Evolutionary conservation across 345 rosid genomes (phyloP).

Genomic region (Syzygium aromaticum): DNA sequence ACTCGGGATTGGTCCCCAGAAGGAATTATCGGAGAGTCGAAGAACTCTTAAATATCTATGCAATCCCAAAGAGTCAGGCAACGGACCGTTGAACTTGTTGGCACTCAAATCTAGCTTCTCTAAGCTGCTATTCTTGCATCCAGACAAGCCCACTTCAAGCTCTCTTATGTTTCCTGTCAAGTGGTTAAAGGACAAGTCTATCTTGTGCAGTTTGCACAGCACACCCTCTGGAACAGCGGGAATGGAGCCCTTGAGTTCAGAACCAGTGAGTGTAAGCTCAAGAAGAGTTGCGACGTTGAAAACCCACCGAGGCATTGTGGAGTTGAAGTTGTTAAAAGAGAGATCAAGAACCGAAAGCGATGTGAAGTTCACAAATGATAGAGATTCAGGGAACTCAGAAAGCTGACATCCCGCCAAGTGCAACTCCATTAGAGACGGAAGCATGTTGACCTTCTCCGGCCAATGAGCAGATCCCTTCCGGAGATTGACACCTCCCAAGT

Average conservation of each 20-base stretch:
- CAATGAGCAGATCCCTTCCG: constrained; percentile 3
- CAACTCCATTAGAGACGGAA: constrained; percentile 16
- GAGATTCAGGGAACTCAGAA: constrained; percentile 3
- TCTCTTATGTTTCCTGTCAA: not conserved
- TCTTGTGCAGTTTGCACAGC: not conserved
- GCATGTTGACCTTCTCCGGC: constrained; percentile 7
- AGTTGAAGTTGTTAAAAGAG: constrained; percentile 13
- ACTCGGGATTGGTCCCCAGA: constrained; percentile 13
- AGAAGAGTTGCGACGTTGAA: constrained; percentile 5
- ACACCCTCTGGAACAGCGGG: not conserved
- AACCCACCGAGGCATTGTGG: constrained; percentile 12
- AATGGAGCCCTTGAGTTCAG: constrained; percentile 6
- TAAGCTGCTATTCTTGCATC: not conserved
- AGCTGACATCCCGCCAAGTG: constrained; percentile 7
- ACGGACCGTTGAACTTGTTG: not conserved
- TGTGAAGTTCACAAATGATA: constrained; percentile 6
- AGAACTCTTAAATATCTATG: not conserved
- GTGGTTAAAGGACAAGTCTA: not conserved
- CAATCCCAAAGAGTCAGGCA: constrained; percentile 8
- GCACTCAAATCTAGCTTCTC: not conserved
- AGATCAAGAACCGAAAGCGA: constrained; percentile 18
- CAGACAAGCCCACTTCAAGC: not conserved
- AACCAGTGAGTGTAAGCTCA: constrained; percentile 5
- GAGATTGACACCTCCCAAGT: constrained; percentile 7
- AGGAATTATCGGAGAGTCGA: not conserved